A percentile compares a stretch with the other conserved stretches of the same genome.
phyloP scores from a whole-genome alignment of 257 asterid genomes.

The Prunella vulgaris region DNA sequence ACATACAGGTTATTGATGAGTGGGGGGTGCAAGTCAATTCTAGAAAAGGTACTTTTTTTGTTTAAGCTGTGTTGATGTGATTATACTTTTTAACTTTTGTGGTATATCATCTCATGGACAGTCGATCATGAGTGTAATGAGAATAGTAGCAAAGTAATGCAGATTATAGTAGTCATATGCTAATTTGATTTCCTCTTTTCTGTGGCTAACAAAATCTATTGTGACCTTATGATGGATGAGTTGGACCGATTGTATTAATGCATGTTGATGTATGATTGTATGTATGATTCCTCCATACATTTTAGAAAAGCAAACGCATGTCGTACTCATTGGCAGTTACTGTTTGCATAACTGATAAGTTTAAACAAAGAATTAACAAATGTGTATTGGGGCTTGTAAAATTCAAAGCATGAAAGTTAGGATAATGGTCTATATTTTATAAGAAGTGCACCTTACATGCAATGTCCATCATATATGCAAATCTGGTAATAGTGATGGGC shows the following conservation, averaged over 20 bases:
- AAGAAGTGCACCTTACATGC: too few relatives aligned
- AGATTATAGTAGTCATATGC: not conserved
- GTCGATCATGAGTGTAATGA: not conserved
- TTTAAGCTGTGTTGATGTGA: conserved; percentile 11
- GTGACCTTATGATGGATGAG: not conserved
- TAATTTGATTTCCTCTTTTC: not conserved
- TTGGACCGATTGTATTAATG: not conserved
- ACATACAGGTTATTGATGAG: conserved; percentile 75
- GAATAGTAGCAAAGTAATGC: not conserved
- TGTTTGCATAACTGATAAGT: not conserved
- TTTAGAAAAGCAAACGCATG: not conserved
- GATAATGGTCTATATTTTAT: not conserved
- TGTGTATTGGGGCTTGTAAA: not conserved
- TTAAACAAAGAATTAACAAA: too few relatives aligned
- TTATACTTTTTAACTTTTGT: not conserved
- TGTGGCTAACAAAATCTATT: not conserved
- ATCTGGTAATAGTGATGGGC: not conserved
- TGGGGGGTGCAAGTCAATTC: conserved; percentile 76
- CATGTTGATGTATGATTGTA: not conserved
- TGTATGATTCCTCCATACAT: not conserved
- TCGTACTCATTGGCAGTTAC: not conserved
- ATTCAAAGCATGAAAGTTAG: not conserved
- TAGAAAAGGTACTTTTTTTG: conserved; percentile 48
- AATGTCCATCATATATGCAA: not conserved
- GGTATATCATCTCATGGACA: not conserved